Base-by-base conservation (phyloP, 495 filamentous ascomycete species). In the Platismatia glauca region DNA sequence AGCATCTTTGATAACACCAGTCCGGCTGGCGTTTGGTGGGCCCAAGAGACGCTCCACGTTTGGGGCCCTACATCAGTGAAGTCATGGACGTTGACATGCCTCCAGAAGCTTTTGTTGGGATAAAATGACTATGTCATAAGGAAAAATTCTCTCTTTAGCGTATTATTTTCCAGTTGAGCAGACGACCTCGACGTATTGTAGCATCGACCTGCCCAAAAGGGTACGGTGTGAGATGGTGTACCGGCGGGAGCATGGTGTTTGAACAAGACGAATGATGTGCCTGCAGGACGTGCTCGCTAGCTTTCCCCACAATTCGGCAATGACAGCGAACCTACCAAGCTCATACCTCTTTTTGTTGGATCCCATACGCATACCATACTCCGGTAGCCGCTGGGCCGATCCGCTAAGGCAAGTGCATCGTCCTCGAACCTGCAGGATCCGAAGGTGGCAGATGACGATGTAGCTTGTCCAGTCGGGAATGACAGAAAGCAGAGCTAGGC, bases 291-390 rank as follows among this genome's bases (percentile, higher is more conserved):
- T 31, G 27, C 48, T 52, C 48, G 48, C 48, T 52, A 52, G 27
- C 27, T 31, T 52, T 52, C 48, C 48, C 48, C 48, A 52, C 48
- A 52, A 16, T 31, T 52, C 48, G 48, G 48, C 48, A 31, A 27
- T 29, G 27, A 52, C 27, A 31, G 48, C 48, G 6, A 31, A 52
- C 13, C 29, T 52, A 13, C 24, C 48, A 31, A 52, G 7, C 7
- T 9, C 48, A 52, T 29, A 13, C 13, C 18, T 29, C 11, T 31
- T 15, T 18, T 31, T 4, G 24, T 5, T 11, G 31, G 27, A 52
- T 52, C 3, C 27, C 27, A 29, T 52, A 31, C 31, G 48, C 27
- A 52, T 52, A 52, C 5, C 13, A 31, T 9, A 31, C 27, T 52
- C 48, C 48, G 48, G 27, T 31, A 31, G 27, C 48, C 48, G 24